Conservation (phyloP, 129 eudicot genomes). For the Chrysanthemum makinoi region DNA sequence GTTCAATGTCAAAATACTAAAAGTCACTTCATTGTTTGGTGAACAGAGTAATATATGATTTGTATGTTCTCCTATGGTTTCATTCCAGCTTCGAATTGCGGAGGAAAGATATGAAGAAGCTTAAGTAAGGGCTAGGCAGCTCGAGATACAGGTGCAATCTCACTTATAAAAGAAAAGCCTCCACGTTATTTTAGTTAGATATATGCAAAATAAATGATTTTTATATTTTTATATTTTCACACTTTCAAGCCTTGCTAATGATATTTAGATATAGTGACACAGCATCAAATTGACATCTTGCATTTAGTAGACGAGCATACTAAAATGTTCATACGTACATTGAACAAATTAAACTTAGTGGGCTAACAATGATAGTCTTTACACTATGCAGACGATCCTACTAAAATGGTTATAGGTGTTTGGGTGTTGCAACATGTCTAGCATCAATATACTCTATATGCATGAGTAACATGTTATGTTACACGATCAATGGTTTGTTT, state of each 20-base stretch:
- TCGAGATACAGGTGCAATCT: slow-evolving; percentile 69
- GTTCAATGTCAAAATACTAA: background rate
- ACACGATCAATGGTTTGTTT: too few species aligned
- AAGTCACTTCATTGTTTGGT: slow-evolving; percentile 6
- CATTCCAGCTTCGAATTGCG: slow-evolving; percentile 66
- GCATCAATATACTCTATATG: too few species aligned
- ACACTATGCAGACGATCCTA: too few species aligned
- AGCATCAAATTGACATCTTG: background rate
- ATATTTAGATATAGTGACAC: background rate
- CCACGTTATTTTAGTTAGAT: too few species aligned
- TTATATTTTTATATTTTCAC: too few species aligned
- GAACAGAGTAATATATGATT: background rate
- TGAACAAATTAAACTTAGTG: background rate
- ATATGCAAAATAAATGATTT: too few species aligned
- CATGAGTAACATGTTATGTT: too few species aligned
- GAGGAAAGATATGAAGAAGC: slow-evolving; percentile 72
- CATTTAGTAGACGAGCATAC: background rate
- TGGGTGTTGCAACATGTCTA: too few species aligned
- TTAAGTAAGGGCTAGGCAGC: slow-evolving; percentile 77
- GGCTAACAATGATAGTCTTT: background rate
- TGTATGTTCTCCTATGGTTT: background rate
- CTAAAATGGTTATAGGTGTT: too few species aligned
- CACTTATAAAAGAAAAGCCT: background rate
- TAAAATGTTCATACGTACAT: background rate
- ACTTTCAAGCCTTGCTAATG: background rate